Percentiles rank a stretch among this genome's conserved stretches.
These are phyloP conservation scores for Malassezia brasiliensis DNA, from an alignment of 1,284 basidiomycete species.

Conservation along the genomic window DNA sequence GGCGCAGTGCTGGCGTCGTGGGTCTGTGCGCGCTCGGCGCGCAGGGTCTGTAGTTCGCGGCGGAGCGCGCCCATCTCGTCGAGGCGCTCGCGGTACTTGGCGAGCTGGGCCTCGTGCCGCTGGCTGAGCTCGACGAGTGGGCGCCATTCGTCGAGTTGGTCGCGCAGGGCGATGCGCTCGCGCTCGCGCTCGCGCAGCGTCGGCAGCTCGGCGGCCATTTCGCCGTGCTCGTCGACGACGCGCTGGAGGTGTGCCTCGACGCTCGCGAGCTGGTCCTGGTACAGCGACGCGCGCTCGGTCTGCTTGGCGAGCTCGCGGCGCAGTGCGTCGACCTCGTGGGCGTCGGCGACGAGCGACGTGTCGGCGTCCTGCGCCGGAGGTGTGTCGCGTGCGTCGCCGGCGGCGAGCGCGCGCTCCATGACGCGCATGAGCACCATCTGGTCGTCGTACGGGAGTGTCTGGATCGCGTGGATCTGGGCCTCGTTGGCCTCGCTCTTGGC, in stretches of 20 bases:
- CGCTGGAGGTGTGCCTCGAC: conserved; percentile 8
- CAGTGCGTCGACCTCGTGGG: neutral
- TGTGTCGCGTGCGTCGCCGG: conserved; percentile 1
- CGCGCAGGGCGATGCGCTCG: conserved; percentile 6
- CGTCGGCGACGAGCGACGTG: neutral
- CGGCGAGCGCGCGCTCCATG: conserved; percentile 31
- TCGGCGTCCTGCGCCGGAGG: neutral
- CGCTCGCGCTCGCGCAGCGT: conserved; percentile 7
- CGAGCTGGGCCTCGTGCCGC: conserved; percentile 8
- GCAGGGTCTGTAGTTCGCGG: conserved; percentile 3
- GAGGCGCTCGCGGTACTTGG: neutral
- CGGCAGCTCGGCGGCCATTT: neutral
- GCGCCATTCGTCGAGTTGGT: conserved; percentile 10
- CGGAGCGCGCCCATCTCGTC: conserved; percentile 4
- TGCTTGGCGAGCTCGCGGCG: conserved; percentile 4
- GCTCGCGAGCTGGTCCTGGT: conserved; percentile 10
- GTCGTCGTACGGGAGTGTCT: conserved; percentile 63
- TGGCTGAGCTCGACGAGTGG: conserved; percentile 1
- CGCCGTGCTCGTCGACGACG: neutral
- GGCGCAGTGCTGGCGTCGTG: neutral
- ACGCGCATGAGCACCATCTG: conserved; percentile 73
- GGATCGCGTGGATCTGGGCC: conserved; percentile 72
- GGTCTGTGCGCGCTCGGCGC: neutral
- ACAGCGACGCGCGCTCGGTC: neutral
- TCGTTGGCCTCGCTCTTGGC: conserved; percentile 68